These are phyloP conservation scores for Kodamaea hsintzibuensis DNA, from an alignment of 805 yeast species.

Conservation along the genomic window DNA sequence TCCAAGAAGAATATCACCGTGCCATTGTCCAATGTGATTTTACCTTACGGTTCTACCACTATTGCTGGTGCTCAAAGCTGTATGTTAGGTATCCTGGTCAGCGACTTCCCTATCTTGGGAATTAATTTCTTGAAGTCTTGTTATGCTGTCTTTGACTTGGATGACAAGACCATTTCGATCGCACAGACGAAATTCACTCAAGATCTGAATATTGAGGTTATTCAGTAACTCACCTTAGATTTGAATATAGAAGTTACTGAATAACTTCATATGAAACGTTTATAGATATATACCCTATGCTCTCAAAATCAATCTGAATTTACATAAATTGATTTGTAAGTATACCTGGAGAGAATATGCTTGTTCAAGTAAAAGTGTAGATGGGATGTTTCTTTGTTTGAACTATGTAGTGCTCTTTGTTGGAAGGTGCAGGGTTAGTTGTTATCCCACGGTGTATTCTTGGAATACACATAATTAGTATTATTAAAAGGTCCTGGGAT, in stretches of 20 bases:
- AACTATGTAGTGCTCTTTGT: too few species aligned
- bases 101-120: conserved; percentile 23
- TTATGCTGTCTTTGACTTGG: conserved; percentile 29
- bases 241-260: conserved; percentile 12
- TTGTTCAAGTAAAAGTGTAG: too few species aligned
- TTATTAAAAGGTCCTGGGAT: too few species aligned
- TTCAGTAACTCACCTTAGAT: conserved; percentile 13
- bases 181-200: conserved; percentile 24
- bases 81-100: conserved; percentile 12
- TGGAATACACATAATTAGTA: too few species aligned
- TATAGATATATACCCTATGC: background rate
- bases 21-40: conserved; percentile 16
- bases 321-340: too few species aligned
- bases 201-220: conserved; percentile 12
- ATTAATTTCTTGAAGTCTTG: conserved; percentile 29
- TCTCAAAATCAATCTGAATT: background rate
- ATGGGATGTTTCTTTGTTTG: too few species aligned
- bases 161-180: conserved; percentile 23
- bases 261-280: conserved; percentile 5
- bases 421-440: too few species aligned
- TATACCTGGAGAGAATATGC: too few species aligned
- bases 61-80: conserved; percentile 8
- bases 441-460: too few species aligned
- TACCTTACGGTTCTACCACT: conserved; percentile 12
- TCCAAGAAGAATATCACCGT: conserved; percentile 13